phyloP scores from a whole-genome alignment of 2,329 filamentous ascomycete genomes.

The Sarocladium kiliense region DNA sequence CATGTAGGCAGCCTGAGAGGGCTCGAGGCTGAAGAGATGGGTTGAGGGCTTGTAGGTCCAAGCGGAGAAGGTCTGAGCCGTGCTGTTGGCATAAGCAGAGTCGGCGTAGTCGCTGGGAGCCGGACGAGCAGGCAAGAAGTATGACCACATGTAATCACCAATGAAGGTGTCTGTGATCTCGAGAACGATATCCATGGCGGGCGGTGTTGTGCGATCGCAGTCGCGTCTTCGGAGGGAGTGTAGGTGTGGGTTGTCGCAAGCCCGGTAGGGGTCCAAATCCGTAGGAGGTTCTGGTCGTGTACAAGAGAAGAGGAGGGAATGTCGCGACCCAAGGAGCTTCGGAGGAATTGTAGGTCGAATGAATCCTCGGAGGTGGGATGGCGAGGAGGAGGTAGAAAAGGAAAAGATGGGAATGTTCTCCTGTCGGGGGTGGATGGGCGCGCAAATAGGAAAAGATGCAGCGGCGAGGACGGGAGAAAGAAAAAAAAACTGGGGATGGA shows the following conservation, averaged over 20 bases:
- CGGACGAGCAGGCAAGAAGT: slow-evolving; percentile 55
- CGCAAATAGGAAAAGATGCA: slow-evolving; percentile 1
- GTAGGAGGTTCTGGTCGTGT: background rate
- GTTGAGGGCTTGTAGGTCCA: slow-evolving; percentile 73
- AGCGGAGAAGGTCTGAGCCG: slow-evolving; percentile 49
- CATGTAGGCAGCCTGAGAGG: slow-evolving; percentile 71
- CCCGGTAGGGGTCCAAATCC: background rate
- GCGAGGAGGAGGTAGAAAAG: background rate
- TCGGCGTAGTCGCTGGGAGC: slow-evolving; percentile 48
- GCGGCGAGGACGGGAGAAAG: background rate
- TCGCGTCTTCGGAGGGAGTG: background rate
- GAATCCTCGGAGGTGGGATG: background rate
- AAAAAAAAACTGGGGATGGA: slow-evolving; percentile 7
- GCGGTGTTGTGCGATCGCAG: slow-evolving; percentile 5
- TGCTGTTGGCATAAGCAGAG: slow-evolving; percentile 38
- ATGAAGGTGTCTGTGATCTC: slow-evolving; percentile 78
- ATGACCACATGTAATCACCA: slow-evolving; percentile 75
- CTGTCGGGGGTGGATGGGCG: background rate
- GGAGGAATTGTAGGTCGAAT: background rate
- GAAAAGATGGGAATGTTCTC: background rate
- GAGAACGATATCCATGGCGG: slow-evolving; percentile 84
- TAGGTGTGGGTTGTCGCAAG: background rate
- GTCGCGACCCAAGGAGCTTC: background rate
- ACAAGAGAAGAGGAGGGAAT: background rate
- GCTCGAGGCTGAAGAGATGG: slow-evolving; percentile 61